Evolutionary conservation across 106 monocot species (phyloP), one percentile per base, ranked within the genome.

Genomic region (Alisma plantagoaquatica): DNA sequence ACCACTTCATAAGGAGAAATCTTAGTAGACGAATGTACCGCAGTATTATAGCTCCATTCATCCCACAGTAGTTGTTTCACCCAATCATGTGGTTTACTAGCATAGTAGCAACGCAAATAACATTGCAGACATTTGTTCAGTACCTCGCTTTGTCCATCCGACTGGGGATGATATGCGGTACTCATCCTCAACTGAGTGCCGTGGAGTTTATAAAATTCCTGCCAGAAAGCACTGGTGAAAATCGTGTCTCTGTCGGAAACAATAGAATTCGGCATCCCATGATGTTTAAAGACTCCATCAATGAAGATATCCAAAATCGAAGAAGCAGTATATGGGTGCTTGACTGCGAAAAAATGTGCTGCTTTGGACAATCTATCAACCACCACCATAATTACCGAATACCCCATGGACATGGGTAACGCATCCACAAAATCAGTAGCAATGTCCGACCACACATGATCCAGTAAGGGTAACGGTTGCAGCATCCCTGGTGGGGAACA

Each of bases 381-480:
- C n/a, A 61, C 10, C 0, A 47, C 30, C 6, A 61, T 1, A 0
- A 61, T 45, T 0, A 32, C 29, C 0, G 27, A 47, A 5, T 61
- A 47, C 4, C 21, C 46, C 4, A 10, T 23, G 23, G 60, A 61
- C 0, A 1, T 14, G 0, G 46, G 60, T 31, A 61, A 46, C 1
- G 47, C 46, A 0, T 61, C 48, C 5, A 61, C 31, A 21, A 61
- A 61, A 32, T 62, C 33, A n/a, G 50, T 62, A 2, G 43, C 22
- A 2, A 62, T 49, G 14, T 50, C 49, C 6, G 18, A 10, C 61
- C 30, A 62, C 23, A 33, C n/a, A 9, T 23, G 1, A 0, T n/a
- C 2, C 2, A 35, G 32, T 23, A 62, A 49, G 1, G 48, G 49
- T 5, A 62, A 17, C 10, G 61, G 47, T 43, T 57, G 43, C 2